Evolutionary conservation across 345 rosid genomes (phyloP).

Genomic region (Syzygium jambos): DNA sequence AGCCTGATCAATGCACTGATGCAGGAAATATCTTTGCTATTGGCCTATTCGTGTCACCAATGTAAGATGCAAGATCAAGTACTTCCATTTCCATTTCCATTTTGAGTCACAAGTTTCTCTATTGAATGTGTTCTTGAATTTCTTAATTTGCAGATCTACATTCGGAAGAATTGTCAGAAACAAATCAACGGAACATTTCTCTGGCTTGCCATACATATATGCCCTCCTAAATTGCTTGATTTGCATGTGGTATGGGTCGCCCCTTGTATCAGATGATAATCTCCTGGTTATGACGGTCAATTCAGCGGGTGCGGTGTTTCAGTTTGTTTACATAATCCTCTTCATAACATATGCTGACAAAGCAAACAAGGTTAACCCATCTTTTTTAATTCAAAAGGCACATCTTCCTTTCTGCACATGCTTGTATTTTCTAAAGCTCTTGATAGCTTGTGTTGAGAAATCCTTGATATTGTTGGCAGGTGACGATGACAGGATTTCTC

Average conservation of each 20-base stretch:
- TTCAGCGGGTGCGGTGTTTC: slow-evolving; percentile 62
- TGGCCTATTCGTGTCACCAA: slow-evolving; percentile 68
- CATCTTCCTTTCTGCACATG: not conserved
- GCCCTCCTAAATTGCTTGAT: slow-evolving; percentile 77
- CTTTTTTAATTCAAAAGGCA: not conserved
- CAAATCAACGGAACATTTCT: slow-evolving; percentile 61
- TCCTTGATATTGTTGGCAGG: slow-evolving; percentile 17
- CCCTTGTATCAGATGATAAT: slow-evolving; percentile 54
- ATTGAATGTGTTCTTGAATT: not conserved
- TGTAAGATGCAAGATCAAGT: slow-evolving; percentile 33
- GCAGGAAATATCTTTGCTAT: slow-evolving; percentile 80
- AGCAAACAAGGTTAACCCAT: slow-evolving; percentile 37
- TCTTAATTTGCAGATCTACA: slow-evolving; percentile 45
- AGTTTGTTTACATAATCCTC: slow-evolving; percentile 46
- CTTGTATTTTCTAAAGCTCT: not conserved
- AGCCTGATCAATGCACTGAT: slow-evolving; percentile 4
- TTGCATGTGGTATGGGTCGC: slow-evolving; percentile 72
- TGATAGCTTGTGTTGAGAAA: not conserved
- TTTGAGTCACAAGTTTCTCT: not conserved
- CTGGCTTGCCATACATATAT: slow-evolving; percentile 76
- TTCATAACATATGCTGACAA: slow-evolving; percentile 52
- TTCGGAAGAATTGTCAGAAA: slow-evolving; percentile 75
- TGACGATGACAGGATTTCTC: slow-evolving; percentile 46
- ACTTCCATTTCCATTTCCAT: not conserved
- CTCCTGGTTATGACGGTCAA: slow-evolving; percentile 58